phyloP scores from a whole-genome alignment of 2,329 filamentous ascomycete genomes.

The Paraphoma chrysanthemicola region DNA sequence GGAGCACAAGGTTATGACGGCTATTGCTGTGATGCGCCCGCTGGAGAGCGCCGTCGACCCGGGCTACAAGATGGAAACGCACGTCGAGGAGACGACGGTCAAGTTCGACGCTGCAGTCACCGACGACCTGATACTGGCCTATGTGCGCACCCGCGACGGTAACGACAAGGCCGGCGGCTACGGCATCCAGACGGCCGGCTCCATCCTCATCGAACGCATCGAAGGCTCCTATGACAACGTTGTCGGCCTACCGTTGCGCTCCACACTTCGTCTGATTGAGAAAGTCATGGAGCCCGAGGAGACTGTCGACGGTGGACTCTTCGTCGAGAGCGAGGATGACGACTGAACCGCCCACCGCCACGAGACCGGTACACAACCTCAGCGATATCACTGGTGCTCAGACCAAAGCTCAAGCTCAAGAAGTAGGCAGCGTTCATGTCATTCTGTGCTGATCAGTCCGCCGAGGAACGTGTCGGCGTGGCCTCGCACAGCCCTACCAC shows the following conservation, averaged over 20 bases:
- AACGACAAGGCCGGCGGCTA: conserved; percentile 97
- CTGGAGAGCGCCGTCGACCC: conserved; percentile 80
- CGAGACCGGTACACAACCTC: too few relatives aligned
- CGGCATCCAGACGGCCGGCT: conserved; percentile 87
- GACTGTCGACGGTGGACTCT: conserved; percentile 49
- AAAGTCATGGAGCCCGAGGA: conserved; percentile 79
- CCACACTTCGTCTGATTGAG: conserved; percentile 82
- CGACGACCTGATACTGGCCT: conserved; percentile 83
- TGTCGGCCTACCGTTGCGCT: conserved; percentile 83
- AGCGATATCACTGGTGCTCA: too few relatives aligned
- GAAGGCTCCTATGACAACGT: conserved; percentile 95
- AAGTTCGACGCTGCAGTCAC: conserved; percentile 75
- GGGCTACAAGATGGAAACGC: conserved; percentile 81
- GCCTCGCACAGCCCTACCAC: too few relatives aligned
- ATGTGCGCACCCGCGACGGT: conserved; percentile 86
- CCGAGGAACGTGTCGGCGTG: too few relatives aligned
- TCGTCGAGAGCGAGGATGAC: conserved; percentile 17
- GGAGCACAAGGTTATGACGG: conserved; percentile 83
- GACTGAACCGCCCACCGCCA: not conserved
- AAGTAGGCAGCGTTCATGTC: too few relatives aligned
- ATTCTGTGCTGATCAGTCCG: too few relatives aligned
- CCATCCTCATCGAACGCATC: conserved; percentile 85
- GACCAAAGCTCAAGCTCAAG: too few relatives aligned
- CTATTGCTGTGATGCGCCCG: conserved; percentile 83
- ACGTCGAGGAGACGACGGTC: conserved; percentile 92